Evolutionary conservation across 148 eudicot genomes (phyloP), one percentile per base, ranked within the genome.

Genomic region (Rhododendron mucronatum): DNA sequence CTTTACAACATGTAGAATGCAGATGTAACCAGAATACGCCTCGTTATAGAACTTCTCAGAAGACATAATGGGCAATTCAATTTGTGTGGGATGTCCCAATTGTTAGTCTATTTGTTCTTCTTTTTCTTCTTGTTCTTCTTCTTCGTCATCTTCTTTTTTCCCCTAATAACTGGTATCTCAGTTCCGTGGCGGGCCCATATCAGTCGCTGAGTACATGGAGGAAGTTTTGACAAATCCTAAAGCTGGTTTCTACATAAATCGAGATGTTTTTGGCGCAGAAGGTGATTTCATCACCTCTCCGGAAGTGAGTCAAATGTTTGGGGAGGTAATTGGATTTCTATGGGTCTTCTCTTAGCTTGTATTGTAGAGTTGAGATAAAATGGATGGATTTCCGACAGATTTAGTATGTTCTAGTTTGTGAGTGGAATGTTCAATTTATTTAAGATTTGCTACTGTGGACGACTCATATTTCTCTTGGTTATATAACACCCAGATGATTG

Each of bases 251-350:
- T 97, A 97, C 90, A 95, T 97, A 13, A 95, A 97, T 87, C 94
- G 98, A n/a, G 99, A 97, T 90, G 99, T 97, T 12, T 97, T 97
- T 91, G 99, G 98, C 81, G 94, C 94, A n/a, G 94, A 89, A 88
- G 99, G 99, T 45, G 99, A 97, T 90, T 97, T 97, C 84, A 91
- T 97, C 76, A 97, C 99, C 63, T 96, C 99, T 86, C 99, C 99
- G 16, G 99, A 97, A 92, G 99, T 97, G 83, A 97, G 99, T 94
- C 99, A 97, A 91, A 97, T 97, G 99, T 97, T 94, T 91, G 99
- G 99, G 74, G 99, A 97, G 99, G 99, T 95, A 91, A 83, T 82
- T 79, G 73, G 76, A 69, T 87, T 33, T 44, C 61, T 53, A 41
- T 53, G 41, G 8, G 7, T 76, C 20, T 73, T 77, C 81, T 50